Percentiles rank a stretch among this genome's conserved stretches.
Evolutionary conservation across 768 basidiomycete species (phyloP).

Genomic region (Pleurotus tuoliensis): DNA sequence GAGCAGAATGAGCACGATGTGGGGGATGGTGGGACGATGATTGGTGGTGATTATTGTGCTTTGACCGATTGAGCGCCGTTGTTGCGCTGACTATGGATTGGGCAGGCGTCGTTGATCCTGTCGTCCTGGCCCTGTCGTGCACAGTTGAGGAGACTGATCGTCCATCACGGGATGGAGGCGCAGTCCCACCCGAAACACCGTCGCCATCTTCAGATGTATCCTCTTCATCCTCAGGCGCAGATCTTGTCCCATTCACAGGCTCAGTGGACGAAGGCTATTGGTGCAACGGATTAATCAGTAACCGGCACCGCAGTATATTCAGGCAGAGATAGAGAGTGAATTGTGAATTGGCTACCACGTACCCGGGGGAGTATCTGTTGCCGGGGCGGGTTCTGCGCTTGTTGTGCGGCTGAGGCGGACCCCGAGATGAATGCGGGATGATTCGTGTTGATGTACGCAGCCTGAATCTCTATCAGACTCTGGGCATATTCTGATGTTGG

Average conservation of each 20-base stretch:
- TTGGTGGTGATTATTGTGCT: conserved; percentile 14
- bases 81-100: conserved; percentile 21
- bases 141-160: conserved; percentile 77
- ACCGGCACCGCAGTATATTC: neutral
- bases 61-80: neutral
- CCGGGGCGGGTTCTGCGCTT: conserved; percentile 37
- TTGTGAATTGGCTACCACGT: conserved; percentile 20
- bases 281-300: conserved; percentile 13
- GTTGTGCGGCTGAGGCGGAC: conserved; percentile 59
- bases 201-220: conserved; percentile 53
- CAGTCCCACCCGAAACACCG: conserved; percentile 35
- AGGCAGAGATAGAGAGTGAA: conserved; percentile 11
- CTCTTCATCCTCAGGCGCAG: conserved; percentile 62
- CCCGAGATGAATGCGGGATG: conserved; percentile 92
- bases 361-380: conserved; percentile 50
- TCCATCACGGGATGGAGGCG: conserved; percentile 40
- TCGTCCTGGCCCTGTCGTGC: conserved; percentile 67
- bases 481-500: conserved; percentile 97
- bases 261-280: conserved; percentile 62
- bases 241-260: conserved; percentile 48
- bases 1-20: conserved; percentile 10
- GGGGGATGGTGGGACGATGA: conserved; percentile 18
- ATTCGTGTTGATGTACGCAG: conserved; percentile 99
- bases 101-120: conserved; percentile 25
- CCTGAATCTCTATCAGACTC: conserved; percentile 94